phyloP scores from a whole-genome alignment of 352 stramenopile species.

The Globisporangium mamillatum region DNA sequence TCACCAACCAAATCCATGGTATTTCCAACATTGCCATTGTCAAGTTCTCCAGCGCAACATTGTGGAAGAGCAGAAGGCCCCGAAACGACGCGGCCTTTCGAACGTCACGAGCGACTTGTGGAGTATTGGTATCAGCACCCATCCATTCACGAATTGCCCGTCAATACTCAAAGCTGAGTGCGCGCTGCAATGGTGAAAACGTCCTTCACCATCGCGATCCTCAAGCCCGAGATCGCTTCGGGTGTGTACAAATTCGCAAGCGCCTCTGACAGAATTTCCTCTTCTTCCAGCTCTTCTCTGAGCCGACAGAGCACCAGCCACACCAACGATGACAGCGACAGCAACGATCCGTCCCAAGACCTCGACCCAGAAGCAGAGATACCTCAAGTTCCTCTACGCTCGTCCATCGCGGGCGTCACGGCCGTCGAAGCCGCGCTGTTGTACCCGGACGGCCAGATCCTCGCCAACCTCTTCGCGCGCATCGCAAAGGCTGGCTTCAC shows the following conservation, averaged over 20 bases:
- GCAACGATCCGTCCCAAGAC: background rate
- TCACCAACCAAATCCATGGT: background rate
- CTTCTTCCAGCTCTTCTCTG: background rate
- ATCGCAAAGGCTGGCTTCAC: slow-evolving; percentile 62
- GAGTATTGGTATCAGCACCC: background rate
- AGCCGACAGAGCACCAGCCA: background rate
- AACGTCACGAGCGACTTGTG: background rate
- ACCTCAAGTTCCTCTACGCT: background rate
- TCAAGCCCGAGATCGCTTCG: slow-evolving; percentile 64
- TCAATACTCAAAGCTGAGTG: background rate
- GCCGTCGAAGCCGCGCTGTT: slow-evolving; percentile 39
- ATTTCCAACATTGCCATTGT: background rate
- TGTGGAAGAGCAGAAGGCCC: background rate
- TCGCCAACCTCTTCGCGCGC: slow-evolving; percentile 30
- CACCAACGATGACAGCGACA: background rate
- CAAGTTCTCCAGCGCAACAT: background rate
- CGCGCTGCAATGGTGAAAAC: background rate
- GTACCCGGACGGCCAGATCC: slow-evolving; percentile 38
- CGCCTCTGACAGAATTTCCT: background rate
- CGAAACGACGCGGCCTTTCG: background rate
- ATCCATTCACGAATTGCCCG: background rate
- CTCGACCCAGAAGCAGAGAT: background rate
- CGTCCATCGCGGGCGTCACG: slow-evolving; percentile 33
- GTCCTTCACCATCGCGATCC: slow-evolving; percentile 44
- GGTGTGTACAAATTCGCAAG: slow-evolving; percentile 45